Percentiles rank a stretch among this genome's conserved stretches.
These are phyloP conservation scores for Massariosphaeria phaeospora DNA, from an alignment of 495 filamentous ascomycete species.

Conservation along the genomic window DNA sequence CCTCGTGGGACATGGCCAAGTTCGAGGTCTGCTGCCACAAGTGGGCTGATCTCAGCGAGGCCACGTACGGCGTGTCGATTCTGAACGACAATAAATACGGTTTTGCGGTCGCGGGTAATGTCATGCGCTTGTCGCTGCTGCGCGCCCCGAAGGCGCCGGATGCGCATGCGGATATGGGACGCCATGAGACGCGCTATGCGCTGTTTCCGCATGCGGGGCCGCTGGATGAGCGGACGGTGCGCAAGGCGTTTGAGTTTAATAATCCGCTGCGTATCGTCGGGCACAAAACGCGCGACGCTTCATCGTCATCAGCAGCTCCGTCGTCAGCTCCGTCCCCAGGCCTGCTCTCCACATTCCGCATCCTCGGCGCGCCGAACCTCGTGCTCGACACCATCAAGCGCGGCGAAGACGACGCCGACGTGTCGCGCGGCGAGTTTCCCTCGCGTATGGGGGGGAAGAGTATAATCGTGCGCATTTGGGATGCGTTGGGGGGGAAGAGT, in stretches of 20 bases:
- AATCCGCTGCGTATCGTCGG: slow-evolving; percentile 53
- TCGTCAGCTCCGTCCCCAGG: slow-evolving; percentile 26
- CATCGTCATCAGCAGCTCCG: background rate
- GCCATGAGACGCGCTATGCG: slow-evolving; percentile 82
- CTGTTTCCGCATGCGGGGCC: slow-evolving; percentile 78
- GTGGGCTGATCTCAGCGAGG: slow-evolving; percentile 92
- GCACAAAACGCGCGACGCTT: background rate
- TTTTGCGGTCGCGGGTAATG: slow-evolving; percentile 83
- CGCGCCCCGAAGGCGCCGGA: slow-evolving; percentile 95
- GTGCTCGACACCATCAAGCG: slow-evolving; percentile 83
- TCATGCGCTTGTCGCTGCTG: slow-evolving; percentile 88
- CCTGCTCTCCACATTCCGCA: slow-evolving; percentile 39
- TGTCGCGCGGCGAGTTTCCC: slow-evolving; percentile 65
- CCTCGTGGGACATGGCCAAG: slow-evolving; percentile 97
- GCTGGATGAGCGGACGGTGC: slow-evolving; percentile 67
- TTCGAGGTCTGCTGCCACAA: slow-evolving; percentile 98
- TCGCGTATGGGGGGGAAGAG: slow-evolving; percentile 66
- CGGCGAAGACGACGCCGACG: slow-evolving; percentile 91
- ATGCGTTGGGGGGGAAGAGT: slow-evolving; percentile 79
- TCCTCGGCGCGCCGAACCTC: slow-evolving; percentile 47
- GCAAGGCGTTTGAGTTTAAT: slow-evolving; percentile 86
- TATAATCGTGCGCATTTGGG: slow-evolving; percentile 79
- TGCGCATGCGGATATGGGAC: slow-evolving; percentile 93
- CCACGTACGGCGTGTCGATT: slow-evolving; percentile 86
- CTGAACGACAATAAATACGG: slow-evolving; percentile 97